Base-by-base conservation (phyloP, 108 stramenopile species). In the Cyclotella sp. region DNA sequence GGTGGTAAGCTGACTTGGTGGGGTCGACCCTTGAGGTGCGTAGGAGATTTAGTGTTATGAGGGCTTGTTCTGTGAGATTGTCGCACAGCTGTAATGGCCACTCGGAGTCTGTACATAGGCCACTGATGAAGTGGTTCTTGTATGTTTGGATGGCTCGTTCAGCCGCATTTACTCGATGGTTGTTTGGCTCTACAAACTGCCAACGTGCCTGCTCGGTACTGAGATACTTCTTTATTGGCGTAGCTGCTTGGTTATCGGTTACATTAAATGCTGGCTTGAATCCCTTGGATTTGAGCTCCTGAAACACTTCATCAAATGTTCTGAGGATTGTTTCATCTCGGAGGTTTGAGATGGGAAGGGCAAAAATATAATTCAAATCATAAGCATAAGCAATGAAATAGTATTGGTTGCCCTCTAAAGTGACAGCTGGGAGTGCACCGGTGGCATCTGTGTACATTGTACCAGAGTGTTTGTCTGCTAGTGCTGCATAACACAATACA, bases 11-110 rank as follows among this genome's bases (percentile, higher is more conserved):
- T 1, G 81, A 82, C 0, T 77, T 43, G 9, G 51, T 42, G 10
- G 77, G 85, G 64, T 82, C 63, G 2, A 69, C 58, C 28, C 81
- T 63, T 0, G 81, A 78, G 5, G 46, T 53, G 15, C 85, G 80
- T 3, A 64, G 43, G n/a, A 64, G 9, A 21, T 64, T 64, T 16
- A 42, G 22, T 18, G 63, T 44, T 9, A 44, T 45, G 9, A 22
- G n/a, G 9, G 63, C 63, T 64, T 64, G 63, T n/a, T 6, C 9
- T 11, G 43, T 44, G 14, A 64, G 63, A 5, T 64, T 7, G n/a
- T 64, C 43, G 42, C 63, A 64, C n/a, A 64, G n/a, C 29, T 64
- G 63, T 9, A 64, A 44, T 21, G 22, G 43, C 19, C 13, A 64
- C 5, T 45, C 22, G 13, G n/a, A 8, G n/a, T 64, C 63, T 40